A percentile compares a stretch with the other conserved stretches of the same genome.
Evolutionary conservation across 768 basidiomycete species (phyloP).

Genomic region (Leccinum disarticulatum): DNA sequence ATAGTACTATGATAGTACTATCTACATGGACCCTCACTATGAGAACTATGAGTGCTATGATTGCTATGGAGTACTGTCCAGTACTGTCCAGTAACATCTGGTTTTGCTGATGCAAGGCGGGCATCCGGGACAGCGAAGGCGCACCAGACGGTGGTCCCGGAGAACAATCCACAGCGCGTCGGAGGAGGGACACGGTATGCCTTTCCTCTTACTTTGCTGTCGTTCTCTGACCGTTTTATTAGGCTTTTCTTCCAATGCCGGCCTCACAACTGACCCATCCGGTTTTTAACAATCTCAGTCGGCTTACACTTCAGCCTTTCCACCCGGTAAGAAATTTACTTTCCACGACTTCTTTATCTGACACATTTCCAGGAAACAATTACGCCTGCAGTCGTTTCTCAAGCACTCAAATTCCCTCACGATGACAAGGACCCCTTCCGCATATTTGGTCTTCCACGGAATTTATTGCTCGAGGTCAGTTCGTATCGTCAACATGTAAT

Average conservation of each 20-base stretch:
- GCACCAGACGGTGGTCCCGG: constrained; percentile 9
- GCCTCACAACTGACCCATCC: constrained; percentile 38
- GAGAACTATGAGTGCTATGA: too few species aligned
- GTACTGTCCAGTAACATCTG: too few species aligned
- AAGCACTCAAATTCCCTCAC: constrained; percentile 45
- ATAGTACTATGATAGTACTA: too few species aligned
- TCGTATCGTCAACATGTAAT: background rate
- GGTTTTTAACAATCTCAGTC: constrained; percentile 39
- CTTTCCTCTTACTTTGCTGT: background rate
- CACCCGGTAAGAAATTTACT: constrained; percentile 37
- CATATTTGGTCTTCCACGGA: constrained; percentile 71
- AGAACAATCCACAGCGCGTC: constrained; percentile 23
- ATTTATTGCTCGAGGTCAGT: constrained; percentile 68
- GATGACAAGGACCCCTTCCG: constrained; percentile 51
- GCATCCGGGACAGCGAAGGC: constrained; percentile 13
- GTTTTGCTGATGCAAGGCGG: too few species aligned
- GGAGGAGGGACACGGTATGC: constrained; percentile 26
- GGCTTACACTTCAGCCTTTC: constrained; percentile 42
- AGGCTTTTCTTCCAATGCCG: constrained; percentile 48
- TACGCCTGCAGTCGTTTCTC: constrained; percentile 38
- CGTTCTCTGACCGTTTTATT: background rate
- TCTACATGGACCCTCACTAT: too few species aligned
- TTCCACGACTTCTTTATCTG: background rate
- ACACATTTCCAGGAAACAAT: constrained; percentile 30
- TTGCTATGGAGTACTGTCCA: too few species aligned